Evolutionary conservation across 2,329 filamentous ascomycete genomes (phyloP), one percentile per base, ranked within the genome.

Genomic region (Colletotrichum navitas): DNA sequence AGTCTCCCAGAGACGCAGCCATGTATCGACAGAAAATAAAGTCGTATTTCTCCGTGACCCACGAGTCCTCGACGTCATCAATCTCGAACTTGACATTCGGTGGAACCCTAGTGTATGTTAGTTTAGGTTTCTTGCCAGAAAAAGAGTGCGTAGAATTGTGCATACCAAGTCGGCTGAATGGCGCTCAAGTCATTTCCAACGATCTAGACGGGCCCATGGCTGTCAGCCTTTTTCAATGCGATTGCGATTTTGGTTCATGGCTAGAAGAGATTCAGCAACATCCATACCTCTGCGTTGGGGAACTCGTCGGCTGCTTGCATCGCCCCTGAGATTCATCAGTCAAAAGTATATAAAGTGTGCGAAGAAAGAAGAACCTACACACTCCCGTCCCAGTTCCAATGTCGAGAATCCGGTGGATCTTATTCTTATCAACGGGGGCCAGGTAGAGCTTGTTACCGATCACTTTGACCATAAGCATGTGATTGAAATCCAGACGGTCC

Each of bases 81-180:
- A 92, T 85, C 69, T 90, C 84, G 75, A 92, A 92, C 71, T 86
- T 85, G 68, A 90, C 88, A 74, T 92, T 93, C 32, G 84, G 87
- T 0, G 92, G 92, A 1, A 93, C 76, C 76, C 60, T 68, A 21
- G 32, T 5, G 1, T 5, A 3, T 16, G 43, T 61, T 36, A 61
- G 26, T 14, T 21, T 16, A 18, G 29, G 5, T 5, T 45, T n/a
- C 34, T 26, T 5, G 29, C 29, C 1, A 21, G n/a, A 21, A 11
- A 3, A 11, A 1, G 10, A 18, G 12, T 10, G 3, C 29, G 3
- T 6, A 11, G 21, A 10, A 14, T 8, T 1, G 18, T 24, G 12
- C 18, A 1, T 51, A 68, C 66, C 63, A 73, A 5, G 60, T 61
- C 18, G 68, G 60, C 39, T 71, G 60, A 34, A 67, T 68, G 5